Evolutionary conservation across 257 asterid species (phyloP).

Genomic region (Penstemon davidsonii): DNA sequence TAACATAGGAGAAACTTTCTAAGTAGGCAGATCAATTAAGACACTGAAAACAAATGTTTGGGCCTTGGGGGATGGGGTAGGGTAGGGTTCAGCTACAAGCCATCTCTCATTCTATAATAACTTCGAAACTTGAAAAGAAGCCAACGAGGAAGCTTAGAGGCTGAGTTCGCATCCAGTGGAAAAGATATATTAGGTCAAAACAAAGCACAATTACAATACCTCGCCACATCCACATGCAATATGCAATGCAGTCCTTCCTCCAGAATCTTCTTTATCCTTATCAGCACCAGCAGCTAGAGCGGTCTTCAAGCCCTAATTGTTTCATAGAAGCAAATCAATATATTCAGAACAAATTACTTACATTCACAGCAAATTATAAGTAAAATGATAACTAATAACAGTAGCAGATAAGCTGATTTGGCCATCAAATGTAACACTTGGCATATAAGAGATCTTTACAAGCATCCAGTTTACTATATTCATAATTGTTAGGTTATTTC

Average conservation of each 20-base stretch:
- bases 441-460: background rate
- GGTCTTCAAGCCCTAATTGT: constrained; percentile 68
- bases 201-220: constrained; percentile 44
- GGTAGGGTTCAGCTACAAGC: too few species aligned
- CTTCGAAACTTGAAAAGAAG: too few species aligned
- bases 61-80: too few species aligned
- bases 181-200: background rate
- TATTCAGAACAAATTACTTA: too few species aligned
- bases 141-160: too few species aligned
- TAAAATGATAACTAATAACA: constrained; percentile 21
- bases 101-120: too few species aligned
- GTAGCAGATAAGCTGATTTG: background rate
- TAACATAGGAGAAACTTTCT: too few species aligned
- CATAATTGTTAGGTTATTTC: constrained; percentile 1
- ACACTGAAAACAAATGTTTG: too few species aligned
- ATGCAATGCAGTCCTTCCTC: constrained; percentile 98
- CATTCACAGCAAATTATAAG: background rate
- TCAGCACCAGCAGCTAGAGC: constrained; percentile 89
- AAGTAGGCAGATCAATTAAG: too few species aligned
- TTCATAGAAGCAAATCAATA: constrained; percentile 2
- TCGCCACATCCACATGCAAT: constrained; percentile 99
- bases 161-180: background rate
- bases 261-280: constrained; percentile 96
- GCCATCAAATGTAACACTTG: background rate
- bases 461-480: background rate